Evolutionary conservation across 495 filamentous ascomycete genomes (phyloP).

Genomic region (Hypoxylon rickii): DNA sequence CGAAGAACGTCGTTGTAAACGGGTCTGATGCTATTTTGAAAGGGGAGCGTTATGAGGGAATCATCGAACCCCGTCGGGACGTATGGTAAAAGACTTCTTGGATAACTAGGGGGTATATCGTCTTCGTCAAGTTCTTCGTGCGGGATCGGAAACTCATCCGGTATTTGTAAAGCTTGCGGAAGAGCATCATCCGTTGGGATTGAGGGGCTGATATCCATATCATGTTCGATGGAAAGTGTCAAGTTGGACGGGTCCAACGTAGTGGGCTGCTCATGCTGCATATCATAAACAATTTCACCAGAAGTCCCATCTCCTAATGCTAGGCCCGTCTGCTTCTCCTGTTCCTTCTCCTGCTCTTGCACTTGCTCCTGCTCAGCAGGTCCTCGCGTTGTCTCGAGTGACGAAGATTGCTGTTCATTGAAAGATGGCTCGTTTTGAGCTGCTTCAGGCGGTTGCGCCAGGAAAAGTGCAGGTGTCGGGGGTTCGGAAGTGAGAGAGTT

Average conservation of each 20-base stretch:
- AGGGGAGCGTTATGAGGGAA: conserved; percentile 48
- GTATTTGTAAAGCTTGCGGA: conserved; percentile 14
- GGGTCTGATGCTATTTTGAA: conserved; percentile 42
- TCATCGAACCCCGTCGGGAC: conserved; percentile 30
- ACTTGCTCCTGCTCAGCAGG: conserved; percentile 1
- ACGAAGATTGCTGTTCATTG: conserved; percentile 11
- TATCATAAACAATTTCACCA: conserved; percentile 1
- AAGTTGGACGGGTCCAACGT: conserved; percentile 48
- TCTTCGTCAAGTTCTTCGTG: conserved; percentile 27
- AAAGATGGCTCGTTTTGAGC: conserved; percentile 1
- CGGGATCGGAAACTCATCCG: conserved; percentile 8
- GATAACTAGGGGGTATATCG: conserved; percentile 16
- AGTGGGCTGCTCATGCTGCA: conserved; percentile 30
- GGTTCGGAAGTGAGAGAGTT: conserved; percentile 12
- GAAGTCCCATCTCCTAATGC: conserved; percentile 7
- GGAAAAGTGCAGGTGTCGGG: conserved; percentile 11
- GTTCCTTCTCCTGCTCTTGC: too few relatives aligned
- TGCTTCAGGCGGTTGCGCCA: neutral
- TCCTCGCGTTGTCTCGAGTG: conserved; percentile 7
- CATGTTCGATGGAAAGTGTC: conserved; percentile 40
- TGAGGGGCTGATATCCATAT: conserved; percentile 28
- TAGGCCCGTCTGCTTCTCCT: conserved; percentile 4
- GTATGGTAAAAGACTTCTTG: conserved; percentile 24
- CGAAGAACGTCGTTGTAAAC: conserved; percentile 46
- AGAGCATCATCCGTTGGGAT: conserved; percentile 29